Conservation (phyloP, 164 flowering plant genomes). For the Chimonanthus praecox region DNA sequence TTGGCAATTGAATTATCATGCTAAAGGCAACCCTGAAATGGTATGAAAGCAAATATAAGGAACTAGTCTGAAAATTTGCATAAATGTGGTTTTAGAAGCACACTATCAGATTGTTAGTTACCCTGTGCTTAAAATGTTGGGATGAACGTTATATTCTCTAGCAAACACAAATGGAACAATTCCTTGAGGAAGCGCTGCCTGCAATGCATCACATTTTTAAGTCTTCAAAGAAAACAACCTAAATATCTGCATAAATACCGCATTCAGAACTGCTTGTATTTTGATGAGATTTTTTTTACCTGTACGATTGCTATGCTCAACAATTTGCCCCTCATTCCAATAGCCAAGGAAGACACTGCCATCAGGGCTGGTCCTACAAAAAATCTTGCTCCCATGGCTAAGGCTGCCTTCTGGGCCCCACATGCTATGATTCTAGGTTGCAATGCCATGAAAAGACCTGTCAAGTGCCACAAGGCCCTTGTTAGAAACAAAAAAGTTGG, state of each 20-base stretch:
- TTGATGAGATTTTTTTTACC: constrained; percentile 25
- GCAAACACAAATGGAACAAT: constrained; percentile 80
- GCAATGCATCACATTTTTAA: constrained; percentile 14
- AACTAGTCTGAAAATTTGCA: background rate
- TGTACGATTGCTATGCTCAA: constrained; percentile 61
- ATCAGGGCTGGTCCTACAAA: constrained; percentile 58
- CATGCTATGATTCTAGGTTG: constrained; percentile 54
- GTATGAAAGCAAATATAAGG: background rate
- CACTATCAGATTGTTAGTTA: constrained; percentile 15
- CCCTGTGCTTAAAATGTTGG: constrained; percentile 71
- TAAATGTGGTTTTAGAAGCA: background rate
- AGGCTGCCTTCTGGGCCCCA: constrained; percentile 35
- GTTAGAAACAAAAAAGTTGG: background rate
- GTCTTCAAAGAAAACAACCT: background rate
- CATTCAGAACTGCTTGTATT: background rate
- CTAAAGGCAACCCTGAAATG: constrained; percentile 60
- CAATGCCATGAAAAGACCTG: constrained; percentile 84
- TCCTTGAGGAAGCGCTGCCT: constrained; percentile 91
- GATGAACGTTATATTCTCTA: constrained; percentile 67
- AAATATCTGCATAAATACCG: background rate
- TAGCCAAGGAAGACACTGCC: constrained; percentile 43
- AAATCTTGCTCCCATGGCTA: constrained; percentile 58
- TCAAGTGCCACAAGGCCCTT: constrained; percentile 3
- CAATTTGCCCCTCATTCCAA: constrained; percentile 40
- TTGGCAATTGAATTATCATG: constrained; percentile 50